phyloP scores from a whole-genome alignment of 306 rosid genomes.

The Vigna nakashimae region DNA sequence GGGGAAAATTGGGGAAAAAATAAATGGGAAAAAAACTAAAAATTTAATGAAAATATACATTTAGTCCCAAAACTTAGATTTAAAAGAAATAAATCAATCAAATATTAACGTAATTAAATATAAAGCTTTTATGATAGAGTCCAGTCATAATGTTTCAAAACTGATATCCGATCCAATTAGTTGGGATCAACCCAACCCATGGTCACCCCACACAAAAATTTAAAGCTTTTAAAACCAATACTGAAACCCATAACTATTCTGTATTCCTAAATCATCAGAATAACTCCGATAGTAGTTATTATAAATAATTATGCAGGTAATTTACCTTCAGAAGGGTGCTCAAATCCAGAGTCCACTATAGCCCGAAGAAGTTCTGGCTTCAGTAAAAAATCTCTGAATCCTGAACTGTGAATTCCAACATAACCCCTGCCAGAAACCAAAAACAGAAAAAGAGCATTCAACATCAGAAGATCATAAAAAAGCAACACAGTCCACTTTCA shows the following conservation, averaged over 20 bases:
- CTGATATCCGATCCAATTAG: background rate
- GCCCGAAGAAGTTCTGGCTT: conserved; percentile 99
- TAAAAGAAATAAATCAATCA: too few species aligned
- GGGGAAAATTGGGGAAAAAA: too few species aligned
- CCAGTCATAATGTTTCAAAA: background rate
- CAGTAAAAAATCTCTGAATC: conserved; percentile 97
- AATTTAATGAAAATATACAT: too few species aligned
- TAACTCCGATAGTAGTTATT: background rate
- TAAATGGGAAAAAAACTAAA: too few species aligned
- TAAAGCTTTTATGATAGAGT: too few species aligned
- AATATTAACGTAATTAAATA: too few species aligned
- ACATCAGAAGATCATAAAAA: too few species aligned
- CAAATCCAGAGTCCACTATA: conserved; percentile 97
- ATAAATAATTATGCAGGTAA: background rate
- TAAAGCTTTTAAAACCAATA: background rate
- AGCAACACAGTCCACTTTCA: too few species aligned
- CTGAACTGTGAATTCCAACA: conserved; percentile 99
- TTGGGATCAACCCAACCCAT: background rate
- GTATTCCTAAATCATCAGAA: background rate
- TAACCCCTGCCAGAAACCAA: conserved; percentile 69
- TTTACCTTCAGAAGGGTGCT: conserved; percentile 99
- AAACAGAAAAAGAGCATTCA: background rate
- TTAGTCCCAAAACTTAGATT: too few species aligned
- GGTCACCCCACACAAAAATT: background rate
- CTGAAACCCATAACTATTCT: background rate